These are phyloP conservation scores for Vitis labrusca DNA, from an alignment of 164 flowering plant species.

Conservation along the genomic window DNA sequence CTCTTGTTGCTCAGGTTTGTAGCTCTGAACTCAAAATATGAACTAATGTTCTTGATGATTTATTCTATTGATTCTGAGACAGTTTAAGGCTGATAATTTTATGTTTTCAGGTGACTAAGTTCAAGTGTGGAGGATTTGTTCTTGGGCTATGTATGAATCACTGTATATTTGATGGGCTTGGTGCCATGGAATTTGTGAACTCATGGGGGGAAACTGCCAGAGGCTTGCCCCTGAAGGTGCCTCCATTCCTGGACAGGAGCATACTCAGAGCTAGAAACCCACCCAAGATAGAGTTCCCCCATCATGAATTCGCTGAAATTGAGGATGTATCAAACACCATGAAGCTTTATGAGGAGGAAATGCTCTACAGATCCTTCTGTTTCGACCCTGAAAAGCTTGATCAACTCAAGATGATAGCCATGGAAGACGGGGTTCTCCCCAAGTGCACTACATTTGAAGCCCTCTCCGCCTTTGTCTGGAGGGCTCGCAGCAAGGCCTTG, in stretches of 20 bases:
- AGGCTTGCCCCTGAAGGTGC: conserved; percentile 48
- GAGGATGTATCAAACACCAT: conserved; percentile 60
- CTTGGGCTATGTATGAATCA: conserved; percentile 84
- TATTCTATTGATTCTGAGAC: too few relatives aligned
- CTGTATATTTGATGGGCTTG: conserved; percentile 78
- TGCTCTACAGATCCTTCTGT: conserved; percentile 64
- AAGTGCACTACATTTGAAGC: conserved; percentile 88
- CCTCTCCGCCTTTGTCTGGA: conserved; percentile 89
- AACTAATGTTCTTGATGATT: not conserved
- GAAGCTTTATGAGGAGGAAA: conserved; percentile 57
- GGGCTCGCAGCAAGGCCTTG: conserved; percentile 57
- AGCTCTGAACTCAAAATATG: not conserved
- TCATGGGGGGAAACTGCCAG: conserved; percentile 84
- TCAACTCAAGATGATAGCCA: conserved; percentile 50
- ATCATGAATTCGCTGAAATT: conserved; percentile 78
- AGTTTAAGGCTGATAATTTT: not conserved
- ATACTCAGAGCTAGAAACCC: conserved; percentile 59
- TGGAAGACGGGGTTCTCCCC: conserved; percentile 48
- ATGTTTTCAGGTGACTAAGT: conserved; percentile 66
- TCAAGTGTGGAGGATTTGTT: conserved; percentile 88
- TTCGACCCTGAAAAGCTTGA: conserved; percentile 69
- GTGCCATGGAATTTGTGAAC: conserved; percentile 86
- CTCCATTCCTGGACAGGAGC: conserved; percentile 65
- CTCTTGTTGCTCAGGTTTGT: conserved; percentile 69
- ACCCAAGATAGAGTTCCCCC: conserved; percentile 63